phyloP scores from a whole-genome alignment of 192 early-diverging fungal genomes.

The Rhizoclosmatium sp. region DNA sequence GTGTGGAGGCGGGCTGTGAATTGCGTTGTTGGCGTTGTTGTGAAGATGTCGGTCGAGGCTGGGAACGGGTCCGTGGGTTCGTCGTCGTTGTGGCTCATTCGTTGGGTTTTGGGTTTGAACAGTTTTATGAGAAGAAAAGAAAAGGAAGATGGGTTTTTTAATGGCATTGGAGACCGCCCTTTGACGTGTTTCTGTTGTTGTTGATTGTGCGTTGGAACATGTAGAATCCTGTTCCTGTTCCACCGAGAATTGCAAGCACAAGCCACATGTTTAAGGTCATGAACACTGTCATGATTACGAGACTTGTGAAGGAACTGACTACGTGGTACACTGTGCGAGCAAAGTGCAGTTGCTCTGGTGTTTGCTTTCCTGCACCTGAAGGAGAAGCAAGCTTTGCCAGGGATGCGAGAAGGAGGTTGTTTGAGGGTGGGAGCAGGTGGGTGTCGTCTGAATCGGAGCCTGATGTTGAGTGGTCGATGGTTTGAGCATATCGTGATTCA shows the following conservation, averaged over 20 bases:
- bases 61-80: neutral
- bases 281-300: constrained; percentile 37
- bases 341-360: neutral
- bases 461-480: neutral
- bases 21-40: neutral
- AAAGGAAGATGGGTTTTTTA: neutral
- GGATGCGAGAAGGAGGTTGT: neutral
- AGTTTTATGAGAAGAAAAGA: neutral
- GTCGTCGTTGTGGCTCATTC: neutral
- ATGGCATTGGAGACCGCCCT: constrained; percentile 1
- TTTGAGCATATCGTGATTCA: constrained; percentile 9
- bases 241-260: constrained; percentile 20
- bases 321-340: constrained; percentile 25
- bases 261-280: constrained; percentile 34
- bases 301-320: constrained; percentile 8
- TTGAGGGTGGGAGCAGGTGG: neutral
- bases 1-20: neutral
- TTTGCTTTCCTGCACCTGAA: neutral
- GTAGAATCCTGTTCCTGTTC: constrained; percentile 30
- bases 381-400: neutral
- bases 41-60: neutral
- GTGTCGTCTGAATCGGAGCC: neutral
- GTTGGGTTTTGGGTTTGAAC: neutral
- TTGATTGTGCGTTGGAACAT: constrained; percentile 14
- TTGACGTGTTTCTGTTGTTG: neutral